Conservation (phyloP, 306 rosid genomes). For the Malus domestica region ASM211411v1 NC_041798.1:34139001-34139500, state of each 20-base stretch:
- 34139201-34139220: not conserved
- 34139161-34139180: not conserved
- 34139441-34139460: not conserved
- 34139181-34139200: not conserved
- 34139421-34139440: not conserved
- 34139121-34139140: not conserved
- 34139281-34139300: slow-evolving; percentile 9
- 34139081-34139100: not conserved
- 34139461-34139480: not conserved
- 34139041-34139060: not conserved
- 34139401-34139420: not conserved
- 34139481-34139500: not conserved
- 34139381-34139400: not conserved
- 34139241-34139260: not conserved
- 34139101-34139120: not conserved
- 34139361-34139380: not conserved
- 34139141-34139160: not conserved
- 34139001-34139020: not conserved
- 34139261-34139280: slow-evolving; percentile 12
- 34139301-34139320: not conserved
- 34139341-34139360: not conserved
- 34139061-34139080: not conserved
- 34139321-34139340: not conserved
- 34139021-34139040: not conserved
- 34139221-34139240: not conserved